A percentile compares a stretch with the other conserved stretches of the same genome.
Evolutionary conservation across 2,329 filamentous ascomycete species (phyloP).

Genomic region (Trichoderma koningiopsis): DNA sequence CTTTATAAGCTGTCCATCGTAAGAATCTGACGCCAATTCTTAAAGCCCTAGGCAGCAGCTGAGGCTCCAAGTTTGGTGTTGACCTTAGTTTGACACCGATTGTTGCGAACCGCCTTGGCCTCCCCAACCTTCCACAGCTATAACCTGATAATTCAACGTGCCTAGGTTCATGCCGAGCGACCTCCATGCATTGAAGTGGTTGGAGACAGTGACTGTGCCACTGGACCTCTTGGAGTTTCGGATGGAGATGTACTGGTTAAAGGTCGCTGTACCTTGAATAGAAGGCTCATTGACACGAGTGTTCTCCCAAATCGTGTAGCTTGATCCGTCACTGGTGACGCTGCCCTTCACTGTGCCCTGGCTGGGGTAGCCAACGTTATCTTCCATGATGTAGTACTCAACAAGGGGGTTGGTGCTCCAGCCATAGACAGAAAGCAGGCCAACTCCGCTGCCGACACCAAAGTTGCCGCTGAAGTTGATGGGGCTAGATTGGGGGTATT

Average conservation of each 20-base stretch:
- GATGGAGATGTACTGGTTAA: constrained; percentile 48
- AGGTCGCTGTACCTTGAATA: constrained; percentile 52
- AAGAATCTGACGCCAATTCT: neutral
- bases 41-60: neutral
- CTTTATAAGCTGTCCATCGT: neutral
- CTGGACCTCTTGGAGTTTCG: constrained; percentile 12
- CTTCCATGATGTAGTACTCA: constrained; percentile 45
- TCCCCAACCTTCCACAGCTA: constrained; percentile 57
- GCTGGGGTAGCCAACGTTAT: constrained; percentile 44
- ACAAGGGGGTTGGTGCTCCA: constrained; percentile 42
- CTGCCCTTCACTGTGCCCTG: constrained; percentile 39
- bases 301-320: constrained; percentile 43
- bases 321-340: constrained; percentile 41
- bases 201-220: constrained; percentile 51
- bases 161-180: constrained; percentile 51
- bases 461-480: neutral
- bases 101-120: constrained; percentile 35
- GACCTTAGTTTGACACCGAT: neutral
- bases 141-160: constrained; percentile 54
- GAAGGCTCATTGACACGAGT: constrained; percentile 47
- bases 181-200: constrained; percentile 51
- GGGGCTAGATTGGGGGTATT: neutral
- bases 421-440: constrained; percentile 44
- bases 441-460: constrained; percentile 34
- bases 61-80: neutral